Evolutionary conservation across 345 rosid species (phyloP).

Genomic region (Ceriops tagal): DNA sequence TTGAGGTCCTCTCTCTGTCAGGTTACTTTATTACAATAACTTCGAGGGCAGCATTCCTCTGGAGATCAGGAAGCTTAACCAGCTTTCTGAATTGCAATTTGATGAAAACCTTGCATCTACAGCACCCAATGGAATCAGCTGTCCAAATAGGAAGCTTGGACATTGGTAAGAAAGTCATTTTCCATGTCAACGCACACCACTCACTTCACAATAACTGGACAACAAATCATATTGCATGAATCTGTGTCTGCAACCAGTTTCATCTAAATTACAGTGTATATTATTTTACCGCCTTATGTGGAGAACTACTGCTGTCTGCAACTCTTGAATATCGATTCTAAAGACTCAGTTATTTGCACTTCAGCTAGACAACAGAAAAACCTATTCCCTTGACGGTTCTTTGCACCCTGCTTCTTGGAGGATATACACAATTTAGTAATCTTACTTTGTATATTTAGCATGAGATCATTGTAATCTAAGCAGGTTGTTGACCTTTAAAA

Average conservation of each 20-base stretch:
- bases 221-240: neutral
- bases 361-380: neutral
- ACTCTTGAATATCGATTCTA: neutral
- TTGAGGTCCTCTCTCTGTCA: slow-evolving; percentile 23
- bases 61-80: slow-evolving; percentile 48
- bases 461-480: no score
- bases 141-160: slow-evolving; percentile 56
- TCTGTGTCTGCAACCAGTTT: neutral
- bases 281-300: neutral
- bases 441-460: no score
- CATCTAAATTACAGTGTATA: neutral
- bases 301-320: neutral
- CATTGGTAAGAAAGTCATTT: slow-evolving; percentile 47
- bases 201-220: neutral
- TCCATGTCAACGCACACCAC: neutral
- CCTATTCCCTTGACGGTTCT: neutral
- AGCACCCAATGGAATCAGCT: slow-evolving; percentile 26
- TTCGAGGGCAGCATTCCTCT: slow-evolving; percentile 48
- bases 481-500: no score
- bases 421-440: no score
- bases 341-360: neutral
- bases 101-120: slow-evolving; percentile 38
- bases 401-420: no score
- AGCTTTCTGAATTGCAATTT: slow-evolving; percentile 53
- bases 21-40: slow-evolving; percentile 73